Conservation (phyloP, 2,329 filamentous ascomycete species). For the Graphiopsis chlorocephala region DNA sequence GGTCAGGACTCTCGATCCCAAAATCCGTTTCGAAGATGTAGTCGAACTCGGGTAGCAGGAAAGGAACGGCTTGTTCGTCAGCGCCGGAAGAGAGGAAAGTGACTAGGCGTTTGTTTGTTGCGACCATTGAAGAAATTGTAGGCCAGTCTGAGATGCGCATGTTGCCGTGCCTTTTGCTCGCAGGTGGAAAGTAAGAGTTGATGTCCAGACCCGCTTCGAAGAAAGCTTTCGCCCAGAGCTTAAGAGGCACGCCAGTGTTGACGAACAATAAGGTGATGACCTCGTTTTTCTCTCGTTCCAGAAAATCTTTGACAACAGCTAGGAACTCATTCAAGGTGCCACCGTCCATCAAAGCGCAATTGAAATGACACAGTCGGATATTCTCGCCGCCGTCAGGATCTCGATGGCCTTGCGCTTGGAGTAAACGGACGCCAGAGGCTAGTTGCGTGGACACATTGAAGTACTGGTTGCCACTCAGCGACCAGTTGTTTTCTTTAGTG, state of each 20-base stretch:
- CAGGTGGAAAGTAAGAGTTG: slow-evolving; percentile 39
- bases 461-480: slow-evolving; percentile 47
- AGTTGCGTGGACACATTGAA: slow-evolving; percentile 58
- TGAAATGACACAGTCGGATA: slow-evolving; percentile 64
- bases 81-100: slow-evolving; percentile 46
- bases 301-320: slow-evolving; percentile 56
- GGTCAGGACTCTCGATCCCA: slow-evolving; percentile 32
- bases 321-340: slow-evolving; percentile 59
- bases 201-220: slow-evolving; percentile 51
- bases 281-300: slow-evolving; percentile 42
- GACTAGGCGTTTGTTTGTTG: slow-evolving; percentile 41
- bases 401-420: slow-evolving; percentile 63
- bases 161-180: slow-evolving; percentile 22
- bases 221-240: slow-evolving; percentile 47
- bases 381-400: slow-evolving; percentile 41
- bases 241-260: slow-evolving; percentile 45
- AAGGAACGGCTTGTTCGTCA: slow-evolving; percentile 38
- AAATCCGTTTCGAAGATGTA: slow-evolving; percentile 50
- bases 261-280: slow-evolving; percentile 31
- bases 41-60: slow-evolving; percentile 36
- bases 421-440: slow-evolving; percentile 59
- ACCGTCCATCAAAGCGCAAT: slow-evolving; percentile 52
- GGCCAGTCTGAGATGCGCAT: slow-evolving; percentile 40
- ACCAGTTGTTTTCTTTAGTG: slow-evolving; percentile 31
- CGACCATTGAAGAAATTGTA: slow-evolving; percentile 42